Percentiles rank a stretch among this genome's conserved stretches.
These are phyloP conservation scores for Chloris gayana DNA, from an alignment of 176 grass and related monocot genomes.

Conservation along the genomic window DNA sequence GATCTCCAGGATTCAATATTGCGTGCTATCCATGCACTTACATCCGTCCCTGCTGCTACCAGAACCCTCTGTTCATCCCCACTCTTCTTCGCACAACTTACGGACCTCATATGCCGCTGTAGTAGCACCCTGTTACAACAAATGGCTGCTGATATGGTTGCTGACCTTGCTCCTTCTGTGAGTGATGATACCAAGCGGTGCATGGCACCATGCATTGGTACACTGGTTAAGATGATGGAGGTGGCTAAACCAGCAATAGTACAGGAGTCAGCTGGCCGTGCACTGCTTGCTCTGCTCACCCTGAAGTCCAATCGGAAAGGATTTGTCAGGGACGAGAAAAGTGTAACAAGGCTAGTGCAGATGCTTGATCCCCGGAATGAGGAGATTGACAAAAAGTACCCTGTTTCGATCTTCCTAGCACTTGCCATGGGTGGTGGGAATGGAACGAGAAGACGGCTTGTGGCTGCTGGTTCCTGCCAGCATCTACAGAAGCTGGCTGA, in stretches of 20 bases:
- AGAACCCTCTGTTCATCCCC: conserved; percentile 61
- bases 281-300: conserved; percentile 60
- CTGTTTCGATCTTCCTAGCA: conserved; percentile 64
- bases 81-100: conserved; percentile 70
- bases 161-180: conserved; percentile 50
- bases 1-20: conserved; percentile 63
- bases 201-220: conserved; percentile 58
- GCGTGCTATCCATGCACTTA: conserved; percentile 62
- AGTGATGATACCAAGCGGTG: conserved; percentile 68
- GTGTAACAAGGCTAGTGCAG: conserved; percentile 65
- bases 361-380: conserved; percentile 77
- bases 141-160: conserved; percentile 57
- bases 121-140: conserved; percentile 65
- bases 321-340: conserved; percentile 74
- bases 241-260: conserved; percentile 65
- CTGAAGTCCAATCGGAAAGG: conserved; percentile 67
- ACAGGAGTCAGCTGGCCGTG: conserved; percentile 70
- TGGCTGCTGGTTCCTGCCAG: conserved; percentile 66
- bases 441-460: conserved; percentile 55
- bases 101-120: conserved; percentile 57
- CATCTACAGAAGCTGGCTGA: conserved; percentile 77
- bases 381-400: conserved; percentile 67
- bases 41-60: conserved; percentile 50
- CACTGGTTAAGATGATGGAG: conserved; percentile 76
- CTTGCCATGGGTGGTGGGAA: conserved; percentile 68